Conservation (phyloP, 495 filamentous ascomycete genomes). For the Zalerion maritima region DNA sequence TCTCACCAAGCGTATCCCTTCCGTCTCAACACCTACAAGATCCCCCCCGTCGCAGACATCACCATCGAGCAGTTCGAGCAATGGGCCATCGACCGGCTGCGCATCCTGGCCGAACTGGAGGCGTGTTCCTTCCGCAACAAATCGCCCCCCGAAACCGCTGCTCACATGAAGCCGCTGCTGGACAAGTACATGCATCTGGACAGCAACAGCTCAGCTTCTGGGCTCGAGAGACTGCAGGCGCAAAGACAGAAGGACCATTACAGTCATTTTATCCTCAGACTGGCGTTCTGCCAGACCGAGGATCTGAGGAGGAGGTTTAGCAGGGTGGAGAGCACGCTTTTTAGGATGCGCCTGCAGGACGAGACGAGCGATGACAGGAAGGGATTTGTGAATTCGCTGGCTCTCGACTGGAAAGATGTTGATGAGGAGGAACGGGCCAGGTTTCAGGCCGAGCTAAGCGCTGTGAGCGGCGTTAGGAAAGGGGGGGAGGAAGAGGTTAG, state of each 20-base stretch:
- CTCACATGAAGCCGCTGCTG: conserved; percentile 66
- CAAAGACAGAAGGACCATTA: conserved; percentile 96
- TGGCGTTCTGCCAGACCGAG: conserved; percentile 84
- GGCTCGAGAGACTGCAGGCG: conserved; percentile 31
- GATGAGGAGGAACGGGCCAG: conserved; percentile 54
- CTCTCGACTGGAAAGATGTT: conserved; percentile 70
- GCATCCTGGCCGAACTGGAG: conserved; percentile 86
- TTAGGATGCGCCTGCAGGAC: conserved; percentile 58
- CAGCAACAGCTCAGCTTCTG: conserved; percentile 51
- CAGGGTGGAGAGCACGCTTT: conserved; percentile 76
- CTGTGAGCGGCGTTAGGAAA: conserved; percentile 22
- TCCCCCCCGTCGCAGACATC: conserved; percentile 83
- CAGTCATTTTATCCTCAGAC: conserved; percentile 87
- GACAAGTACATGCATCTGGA: conserved; percentile 76
- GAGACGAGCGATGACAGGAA: conserved; percentile 56
- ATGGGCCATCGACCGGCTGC: conserved; percentile 93
- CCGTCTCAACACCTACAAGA: conserved; percentile 82
- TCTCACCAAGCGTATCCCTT: conserved; percentile 64
- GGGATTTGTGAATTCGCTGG: conserved; percentile 63
- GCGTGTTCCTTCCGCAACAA: conserved; percentile 91
- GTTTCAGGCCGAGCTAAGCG: conserved; percentile 28
- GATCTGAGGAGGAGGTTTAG: conserved; percentile 82
- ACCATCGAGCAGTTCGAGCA: conserved; percentile 96
- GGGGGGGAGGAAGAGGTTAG: conserved; percentile 48
- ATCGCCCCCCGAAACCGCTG: conserved; percentile 56